These are phyloP conservation scores for Fagopyrum esculentum DNA, from an alignment of 148 eudicot species.

Conservation along the genomic window DNA sequence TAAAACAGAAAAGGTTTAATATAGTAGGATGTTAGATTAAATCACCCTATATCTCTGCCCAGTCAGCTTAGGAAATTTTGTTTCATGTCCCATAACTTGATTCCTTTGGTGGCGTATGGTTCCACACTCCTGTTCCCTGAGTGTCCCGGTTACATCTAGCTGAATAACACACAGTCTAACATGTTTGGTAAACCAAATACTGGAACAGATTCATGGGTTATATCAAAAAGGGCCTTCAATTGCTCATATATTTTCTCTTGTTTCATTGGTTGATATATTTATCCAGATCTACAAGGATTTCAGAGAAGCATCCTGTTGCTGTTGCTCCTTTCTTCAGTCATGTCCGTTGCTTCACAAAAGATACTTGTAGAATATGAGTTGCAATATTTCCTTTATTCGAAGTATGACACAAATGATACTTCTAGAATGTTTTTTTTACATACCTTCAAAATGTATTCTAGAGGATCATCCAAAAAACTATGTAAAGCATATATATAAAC, in stretches of 20 bases:
- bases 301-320: not conserved
- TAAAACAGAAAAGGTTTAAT: not conserved
- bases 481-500: not conserved
- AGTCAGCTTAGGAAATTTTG: not conserved
- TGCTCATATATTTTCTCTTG: not conserved
- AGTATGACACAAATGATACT: not conserved
- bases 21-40: slow-evolving; percentile 1
- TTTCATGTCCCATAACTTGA: not conserved
- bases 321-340: not conserved
- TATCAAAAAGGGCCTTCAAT: not conserved
- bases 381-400: not conserved
- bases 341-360: not conserved
- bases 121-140: not conserved
- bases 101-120: not conserved
- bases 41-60: not conserved
- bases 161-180: not conserved
- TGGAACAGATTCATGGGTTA: not conserved
- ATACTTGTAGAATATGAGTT: not conserved
- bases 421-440: not conserved
- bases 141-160: not conserved
- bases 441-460: not conserved
- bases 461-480: not conserved
- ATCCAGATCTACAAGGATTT: not conserved
- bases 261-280: not conserved
- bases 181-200: not conserved